A percentile compares a stretch with the other conserved stretches of the same genome.
Conservation (phyloP, 2,329 filamentous ascomycete genomes). For the Parasarocladium wereldwijsianum region DNA sequence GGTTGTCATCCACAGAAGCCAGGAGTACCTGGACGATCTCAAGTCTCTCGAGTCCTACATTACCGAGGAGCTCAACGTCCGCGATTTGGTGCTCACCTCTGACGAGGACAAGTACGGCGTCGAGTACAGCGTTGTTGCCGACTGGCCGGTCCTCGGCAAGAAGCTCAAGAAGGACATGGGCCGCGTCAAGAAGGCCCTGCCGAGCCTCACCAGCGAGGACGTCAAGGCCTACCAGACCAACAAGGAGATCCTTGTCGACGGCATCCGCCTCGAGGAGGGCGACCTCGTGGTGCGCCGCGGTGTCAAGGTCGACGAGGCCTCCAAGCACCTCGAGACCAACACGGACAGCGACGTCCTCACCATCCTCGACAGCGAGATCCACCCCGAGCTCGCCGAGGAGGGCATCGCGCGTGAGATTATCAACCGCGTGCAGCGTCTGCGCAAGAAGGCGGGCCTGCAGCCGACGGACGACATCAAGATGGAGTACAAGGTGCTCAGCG, state of each 20-base stretch:
- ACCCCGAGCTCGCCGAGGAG: constrained; percentile 77
- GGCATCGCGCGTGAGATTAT: constrained; percentile 86
- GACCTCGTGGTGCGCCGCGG: constrained; percentile 69
- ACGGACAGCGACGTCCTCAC: constrained; percentile 82
- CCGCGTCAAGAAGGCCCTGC: constrained; percentile 82
- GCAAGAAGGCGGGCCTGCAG: constrained; percentile 85
- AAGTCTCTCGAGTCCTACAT: constrained; percentile 79
- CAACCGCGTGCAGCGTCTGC: constrained; percentile 78
- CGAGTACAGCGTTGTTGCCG: constrained; percentile 75
- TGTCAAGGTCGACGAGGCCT: constrained; percentile 56
- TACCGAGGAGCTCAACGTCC: constrained; percentile 79
- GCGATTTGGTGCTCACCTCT: constrained; percentile 67
- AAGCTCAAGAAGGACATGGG: constrained; percentile 93
- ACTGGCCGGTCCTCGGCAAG: constrained; percentile 91
- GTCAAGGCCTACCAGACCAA: constrained; percentile 64
- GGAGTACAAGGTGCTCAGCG: constrained; percentile 71
- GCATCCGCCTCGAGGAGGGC: constrained; percentile 66
- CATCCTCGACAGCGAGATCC: constrained; percentile 69
- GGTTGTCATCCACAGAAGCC: constrained; percentile 73
- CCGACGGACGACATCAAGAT: constrained; percentile 92
- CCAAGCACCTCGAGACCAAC: constrained; percentile 69
- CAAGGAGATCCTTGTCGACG: constrained; percentile 68
- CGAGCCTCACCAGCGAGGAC: constrained; percentile 60
- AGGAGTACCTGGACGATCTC: constrained; percentile 74
- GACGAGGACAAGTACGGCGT: constrained; percentile 89